Percentiles rank a stretch among this genome's conserved stretches.
Conservation (phyloP, 352 stramenopile genomes). For the Phytophthora syringae region DNA sequence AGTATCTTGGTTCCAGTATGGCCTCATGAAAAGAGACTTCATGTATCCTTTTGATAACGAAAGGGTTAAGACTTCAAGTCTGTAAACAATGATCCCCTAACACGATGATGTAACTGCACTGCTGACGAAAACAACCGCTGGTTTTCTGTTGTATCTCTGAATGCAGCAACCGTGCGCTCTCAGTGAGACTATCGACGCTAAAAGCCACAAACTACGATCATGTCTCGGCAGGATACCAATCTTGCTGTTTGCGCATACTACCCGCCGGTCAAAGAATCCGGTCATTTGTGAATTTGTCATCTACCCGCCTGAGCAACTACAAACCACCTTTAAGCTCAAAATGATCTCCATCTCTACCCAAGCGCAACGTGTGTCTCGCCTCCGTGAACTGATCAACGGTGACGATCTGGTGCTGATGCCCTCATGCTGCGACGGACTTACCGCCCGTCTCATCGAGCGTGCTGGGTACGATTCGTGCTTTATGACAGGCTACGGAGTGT, state of each 20-base stretch:
- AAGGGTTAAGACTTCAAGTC: neutral
- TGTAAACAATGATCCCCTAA: too few species aligned
- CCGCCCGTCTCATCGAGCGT: slow-evolving; percentile 85
- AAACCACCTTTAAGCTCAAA: neutral
- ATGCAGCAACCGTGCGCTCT: neutral
- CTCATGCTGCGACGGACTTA: slow-evolving; percentile 93
- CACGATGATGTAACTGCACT: neutral
- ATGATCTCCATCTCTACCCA: slow-evolving; percentile 44
- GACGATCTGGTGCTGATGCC: slow-evolving; percentile 85
- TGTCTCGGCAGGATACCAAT: too few species aligned
- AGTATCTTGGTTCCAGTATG: neutral
- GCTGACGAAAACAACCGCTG: neutral
- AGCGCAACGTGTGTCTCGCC: slow-evolving; percentile 45
- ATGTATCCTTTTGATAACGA: neutral
- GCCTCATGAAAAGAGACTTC: neutral
- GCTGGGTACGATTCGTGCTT: slow-evolving; percentile 92
- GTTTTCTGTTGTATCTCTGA: neutral
- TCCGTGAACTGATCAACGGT: slow-evolving; percentile 47
- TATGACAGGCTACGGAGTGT: slow-evolving; percentile 94
- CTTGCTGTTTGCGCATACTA: neutral
- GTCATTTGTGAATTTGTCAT: slow-evolving; percentile 7
- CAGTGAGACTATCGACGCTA: neutral
- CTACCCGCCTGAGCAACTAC: neutral
- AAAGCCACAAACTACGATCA: neutral
- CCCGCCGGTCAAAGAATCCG: neutral